Percentiles rank a stretch among this genome's conserved stretches.
Evolutionary conservation across 148 eudicot species (phyloP).

Genomic region (Rhododendron vialii): DNA sequence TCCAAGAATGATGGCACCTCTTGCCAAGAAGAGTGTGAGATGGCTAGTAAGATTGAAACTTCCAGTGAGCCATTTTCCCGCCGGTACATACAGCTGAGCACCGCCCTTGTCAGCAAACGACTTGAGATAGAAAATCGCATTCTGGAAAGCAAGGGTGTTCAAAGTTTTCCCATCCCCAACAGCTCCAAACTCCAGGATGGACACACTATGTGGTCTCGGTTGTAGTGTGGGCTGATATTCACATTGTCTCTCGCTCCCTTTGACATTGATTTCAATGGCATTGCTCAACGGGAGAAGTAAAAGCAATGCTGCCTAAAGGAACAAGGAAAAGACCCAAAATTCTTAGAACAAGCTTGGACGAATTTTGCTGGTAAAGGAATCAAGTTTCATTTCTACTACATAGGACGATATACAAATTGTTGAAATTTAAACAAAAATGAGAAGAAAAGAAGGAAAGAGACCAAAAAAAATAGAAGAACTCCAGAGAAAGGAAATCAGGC

Average conservation of each 20-base stretch:
- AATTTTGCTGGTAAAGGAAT: background rate
- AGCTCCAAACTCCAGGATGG: conserved; percentile 59
- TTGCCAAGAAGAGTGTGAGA: conserved; percentile 62
- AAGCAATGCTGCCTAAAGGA: conserved; percentile 41
- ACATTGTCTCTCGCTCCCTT: conserved; percentile 36
- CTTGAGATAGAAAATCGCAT: conserved; percentile 58
- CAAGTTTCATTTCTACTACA: background rate
- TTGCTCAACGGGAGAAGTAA: conserved; percentile 30
- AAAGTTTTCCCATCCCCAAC: conserved; percentile 56
- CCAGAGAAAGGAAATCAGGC: background rate
- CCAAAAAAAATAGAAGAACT: background rate
- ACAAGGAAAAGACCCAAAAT: background rate
- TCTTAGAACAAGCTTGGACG: background rate
- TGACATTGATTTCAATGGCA: conserved; percentile 18
- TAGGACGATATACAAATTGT: background rate
- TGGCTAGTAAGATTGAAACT: conserved; percentile 63
- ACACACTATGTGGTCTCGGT: conserved; percentile 59
- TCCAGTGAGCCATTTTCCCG: conserved; percentile 56
- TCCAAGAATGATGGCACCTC: conserved; percentile 48
- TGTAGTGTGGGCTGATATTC: conserved; percentile 36
- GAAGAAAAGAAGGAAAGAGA: background rate
- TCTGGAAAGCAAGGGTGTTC: conserved; percentile 56
- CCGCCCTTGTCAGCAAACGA: conserved; percentile 67
- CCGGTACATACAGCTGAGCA: conserved; percentile 55
- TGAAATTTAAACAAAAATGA: background rate